Percentiles rank a stretch among this genome's conserved stretches.
Evolutionary conservation across 768 basidiomycete genomes (phyloP).

Genomic region (Auriscalpium vulgare): DNA sequence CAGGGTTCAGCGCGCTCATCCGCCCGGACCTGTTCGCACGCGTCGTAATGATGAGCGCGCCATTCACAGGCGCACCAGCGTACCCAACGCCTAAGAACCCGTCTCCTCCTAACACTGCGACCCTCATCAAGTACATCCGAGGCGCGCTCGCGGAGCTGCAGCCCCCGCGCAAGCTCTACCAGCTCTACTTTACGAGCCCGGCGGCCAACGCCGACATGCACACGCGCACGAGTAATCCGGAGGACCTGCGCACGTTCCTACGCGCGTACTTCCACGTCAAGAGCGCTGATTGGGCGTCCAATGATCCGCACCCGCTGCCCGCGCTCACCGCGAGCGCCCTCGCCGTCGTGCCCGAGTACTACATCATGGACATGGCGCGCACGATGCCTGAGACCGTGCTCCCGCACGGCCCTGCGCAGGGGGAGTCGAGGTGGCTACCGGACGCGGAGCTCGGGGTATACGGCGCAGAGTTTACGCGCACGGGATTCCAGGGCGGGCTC

Average conservation of each 20-base stretch:
- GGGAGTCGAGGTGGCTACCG: constrained; percentile 37
- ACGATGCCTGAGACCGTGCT: constrained; percentile 45
- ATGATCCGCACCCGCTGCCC: constrained; percentile 32
- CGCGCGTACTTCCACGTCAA: constrained; percentile 51
- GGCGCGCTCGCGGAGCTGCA: constrained; percentile 29
- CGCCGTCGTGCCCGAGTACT: constrained; percentile 45
- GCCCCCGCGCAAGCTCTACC: constrained; percentile 54
- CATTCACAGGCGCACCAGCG: constrained; percentile 39
- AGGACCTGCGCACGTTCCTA: constrained; percentile 40
- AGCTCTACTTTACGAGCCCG: constrained; percentile 38
- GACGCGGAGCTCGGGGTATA: constrained; percentile 43
- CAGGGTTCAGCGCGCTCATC: constrained; percentile 44
- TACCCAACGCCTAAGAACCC: constrained; percentile 12
- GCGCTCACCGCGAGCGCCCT: constrained; percentile 27
- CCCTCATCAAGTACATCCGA: constrained; percentile 10
- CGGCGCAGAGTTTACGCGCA: constrained; percentile 37
- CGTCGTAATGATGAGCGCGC: constrained; percentile 53
- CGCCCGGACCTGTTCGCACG: constrained; percentile 48
- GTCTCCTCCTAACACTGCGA: background rate
- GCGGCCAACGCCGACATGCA: constrained; percentile 40
- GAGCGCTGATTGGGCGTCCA: constrained; percentile 44
- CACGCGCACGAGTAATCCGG: constrained; percentile 24
- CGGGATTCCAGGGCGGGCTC: constrained; percentile 58
- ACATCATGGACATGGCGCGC: constrained; percentile 47
- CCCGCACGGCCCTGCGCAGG: constrained; percentile 26